Evolutionary conservation across 805 yeast genomes (phyloP), one percentile per base, ranked within the genome.

Genomic region (Candida parachauliodes): DNA sequence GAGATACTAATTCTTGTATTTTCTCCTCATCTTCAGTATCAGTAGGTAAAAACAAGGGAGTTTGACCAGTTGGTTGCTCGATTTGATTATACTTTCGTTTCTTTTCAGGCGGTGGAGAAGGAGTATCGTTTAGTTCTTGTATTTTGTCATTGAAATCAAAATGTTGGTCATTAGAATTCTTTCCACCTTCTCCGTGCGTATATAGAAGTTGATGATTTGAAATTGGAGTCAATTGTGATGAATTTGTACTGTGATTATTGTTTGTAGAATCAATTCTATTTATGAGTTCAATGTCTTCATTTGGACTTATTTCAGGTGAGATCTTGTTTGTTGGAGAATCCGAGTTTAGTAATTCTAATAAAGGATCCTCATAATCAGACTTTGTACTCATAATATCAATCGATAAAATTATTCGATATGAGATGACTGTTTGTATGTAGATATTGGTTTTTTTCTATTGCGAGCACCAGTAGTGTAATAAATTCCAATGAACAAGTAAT

Each of bases 11-110:
- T 30, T 31, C 39, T 16, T 39, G 31, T n/a, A n/a, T n/a, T 3
- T 18, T 19, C 2, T 5, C 8, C 11, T 34, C 32, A n/a, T 32
- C 9, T 6, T 30, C 28, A 9, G 26, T 14, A 9, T 30, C 37
- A 7, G 17, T 17, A 11, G 41, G 41, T 8, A 26, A 10, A 27
- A 36, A 40, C 14, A 42, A 29, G 8, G 46, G 46, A 3, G 46
- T 42, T 7, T 31, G 33, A n/a, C 46, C 46, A 8, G 43, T 32
- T 15, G 46, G 43, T 14, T 28, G 29, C 20, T 39, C n/a, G 19
- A 20, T 23, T 16, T 8, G 10, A 15, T 15, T 9, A 12, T 9
- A 18, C 11, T 24, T 30, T 3, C 30, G 16, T 20, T 29, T 30
- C 34, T 30, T 32, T 30, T 36, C 20, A 11, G 23, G 27, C n/a